These are phyloP conservation scores for Botryosphaeria dothidea DNA, from an alignment of 2,329 filamentous ascomycete species.

Conservation along the genomic window DNA sequence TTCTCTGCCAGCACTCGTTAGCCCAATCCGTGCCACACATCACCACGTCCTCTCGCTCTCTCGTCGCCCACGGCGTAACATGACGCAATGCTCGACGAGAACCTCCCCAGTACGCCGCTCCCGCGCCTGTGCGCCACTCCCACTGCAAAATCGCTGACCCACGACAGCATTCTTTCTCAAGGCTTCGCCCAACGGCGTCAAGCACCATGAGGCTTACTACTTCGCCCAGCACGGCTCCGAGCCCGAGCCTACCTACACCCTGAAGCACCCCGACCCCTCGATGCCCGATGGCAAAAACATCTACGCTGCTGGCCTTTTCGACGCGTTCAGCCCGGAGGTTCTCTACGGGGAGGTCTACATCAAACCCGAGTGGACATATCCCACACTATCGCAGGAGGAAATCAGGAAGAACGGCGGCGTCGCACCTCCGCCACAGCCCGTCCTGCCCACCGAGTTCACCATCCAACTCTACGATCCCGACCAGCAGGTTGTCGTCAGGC, in stretches of 20 bases:
- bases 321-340: slow-evolving; percentile 77
- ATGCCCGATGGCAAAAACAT: slow-evolving; percentile 71
- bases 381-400: slow-evolving; percentile 78
- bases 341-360: slow-evolving; percentile 86
- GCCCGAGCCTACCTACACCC: slow-evolving; percentile 74
- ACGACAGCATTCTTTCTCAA: slow-evolving; percentile 61
- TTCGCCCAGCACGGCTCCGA: slow-evolving; percentile 76
- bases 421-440: slow-evolving; percentile 66
- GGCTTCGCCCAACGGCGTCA: slow-evolving; percentile 49
- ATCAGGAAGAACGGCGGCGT: slow-evolving; percentile 69
- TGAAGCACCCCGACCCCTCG: slow-evolving; percentile 74
- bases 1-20: neutral
- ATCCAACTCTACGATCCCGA: slow-evolving; percentile 94
- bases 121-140: slow-evolving; percentile 28
- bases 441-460: slow-evolving; percentile 76
- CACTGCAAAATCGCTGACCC: slow-evolving; percentile 46
- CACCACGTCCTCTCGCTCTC: neutral
- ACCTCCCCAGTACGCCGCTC: slow-evolving; percentile 66
- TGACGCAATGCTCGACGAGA: slow-evolving; percentile 80
- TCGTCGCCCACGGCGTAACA: neutral
- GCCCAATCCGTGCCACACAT: neutral
- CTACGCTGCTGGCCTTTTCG: slow-evolving; percentile 83
- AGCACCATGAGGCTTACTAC: slow-evolving; percentile 56
- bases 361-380: slow-evolving; percentile 81
- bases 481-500: slow-evolving; percentile 71